A percentile compares a stretch with the other conserved stretches of the same genome.
These are phyloP conservation scores for Bimuria novae-zelandiae DNA, from an alignment of 2,329 filamentous ascomycete genomes.

Conservation along the genomic window DNA sequence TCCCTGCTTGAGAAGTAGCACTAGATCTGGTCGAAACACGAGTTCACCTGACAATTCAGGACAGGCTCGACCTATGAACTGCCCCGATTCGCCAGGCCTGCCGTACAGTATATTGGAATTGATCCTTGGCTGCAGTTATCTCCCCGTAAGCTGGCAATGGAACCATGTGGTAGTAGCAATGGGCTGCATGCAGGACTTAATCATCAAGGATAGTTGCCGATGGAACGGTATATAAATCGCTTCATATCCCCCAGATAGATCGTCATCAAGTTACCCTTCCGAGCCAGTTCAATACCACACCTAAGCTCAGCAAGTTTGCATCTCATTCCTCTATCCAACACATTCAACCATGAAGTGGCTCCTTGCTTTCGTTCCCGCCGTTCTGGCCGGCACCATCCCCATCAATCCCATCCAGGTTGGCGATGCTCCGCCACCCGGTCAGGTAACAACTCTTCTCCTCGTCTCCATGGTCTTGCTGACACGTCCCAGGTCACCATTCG, in stretches of 20 bases:
- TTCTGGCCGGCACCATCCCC: conserved; percentile 31
- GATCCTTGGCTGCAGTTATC: conserved; percentile 36
- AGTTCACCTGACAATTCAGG: conserved; percentile 34
- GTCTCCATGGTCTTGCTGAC: conserved; percentile 18
- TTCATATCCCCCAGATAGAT: conserved; percentile 32
- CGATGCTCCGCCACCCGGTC: conserved; percentile 36
- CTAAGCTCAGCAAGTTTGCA: conserved; percentile 23
- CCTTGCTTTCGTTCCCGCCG: conserved; percentile 39
- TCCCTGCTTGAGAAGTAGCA: conserved; percentile 12
- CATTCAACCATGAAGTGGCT: conserved; percentile 47
- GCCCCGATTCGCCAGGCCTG: conserved; percentile 37
- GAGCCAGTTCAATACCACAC: conserved; percentile 22
- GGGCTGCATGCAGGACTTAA: conserved; percentile 10
- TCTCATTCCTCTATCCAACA: conserved; percentile 18
- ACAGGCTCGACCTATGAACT: conserved; percentile 30
- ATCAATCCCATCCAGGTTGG: conserved; percentile 25
- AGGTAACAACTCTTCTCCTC: conserved; percentile 21
- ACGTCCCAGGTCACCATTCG: conserved; percentile 48
- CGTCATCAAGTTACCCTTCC: conserved; percentile 36
- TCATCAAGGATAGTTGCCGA: conserved; percentile 20
- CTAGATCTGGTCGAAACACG: conserved; percentile 27
- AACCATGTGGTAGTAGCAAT: conserved; percentile 18
- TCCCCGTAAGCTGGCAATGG: conserved; percentile 21
- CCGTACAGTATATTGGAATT: conserved; percentile 41
- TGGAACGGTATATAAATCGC: conserved; percentile 39